phyloP scores from a whole-genome alignment of 441 rosid genomes.

The Metrosideros polymorpha region DNA sequence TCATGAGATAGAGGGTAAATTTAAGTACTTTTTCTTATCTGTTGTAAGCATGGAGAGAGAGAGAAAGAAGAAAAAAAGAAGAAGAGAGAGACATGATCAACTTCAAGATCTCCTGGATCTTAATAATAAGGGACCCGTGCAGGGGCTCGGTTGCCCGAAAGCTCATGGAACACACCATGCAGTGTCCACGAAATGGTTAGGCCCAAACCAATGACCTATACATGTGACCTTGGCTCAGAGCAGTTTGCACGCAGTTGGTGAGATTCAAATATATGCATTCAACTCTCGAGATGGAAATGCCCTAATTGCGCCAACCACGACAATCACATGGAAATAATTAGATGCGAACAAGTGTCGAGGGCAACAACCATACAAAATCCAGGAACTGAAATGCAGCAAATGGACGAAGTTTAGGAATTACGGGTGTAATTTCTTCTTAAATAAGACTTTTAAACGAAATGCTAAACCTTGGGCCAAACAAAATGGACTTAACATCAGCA shows the following conservation, averaged over 20 bases:
- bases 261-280: not conserved
- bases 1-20: not conserved
- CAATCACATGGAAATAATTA: not conserved
- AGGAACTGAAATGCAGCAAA: not conserved
- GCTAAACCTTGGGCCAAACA: not conserved
- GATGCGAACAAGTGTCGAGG: not conserved
- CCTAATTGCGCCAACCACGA: not conserved
- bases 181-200: not conserved
- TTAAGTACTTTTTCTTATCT: not conserved
- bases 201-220: accelerated
- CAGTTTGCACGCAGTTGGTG: not conserved
- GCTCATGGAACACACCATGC: not conserved
- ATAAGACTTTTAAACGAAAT: not conserved
- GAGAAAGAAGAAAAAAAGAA: no score
- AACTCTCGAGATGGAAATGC: not conserved
- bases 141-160: not conserved
- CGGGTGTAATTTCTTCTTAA: not conserved
- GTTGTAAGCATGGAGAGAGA: not conserved
- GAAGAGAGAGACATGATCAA: not conserved
- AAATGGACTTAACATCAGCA: not conserved
- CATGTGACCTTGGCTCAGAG: accelerated
- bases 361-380: not conserved
- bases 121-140: not conserved
- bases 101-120: not conserved
- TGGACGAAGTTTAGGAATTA: not conserved